Evolutionary conservation across 306 rosid genomes (phyloP).

Genomic region (Geum urbanum): DNA sequence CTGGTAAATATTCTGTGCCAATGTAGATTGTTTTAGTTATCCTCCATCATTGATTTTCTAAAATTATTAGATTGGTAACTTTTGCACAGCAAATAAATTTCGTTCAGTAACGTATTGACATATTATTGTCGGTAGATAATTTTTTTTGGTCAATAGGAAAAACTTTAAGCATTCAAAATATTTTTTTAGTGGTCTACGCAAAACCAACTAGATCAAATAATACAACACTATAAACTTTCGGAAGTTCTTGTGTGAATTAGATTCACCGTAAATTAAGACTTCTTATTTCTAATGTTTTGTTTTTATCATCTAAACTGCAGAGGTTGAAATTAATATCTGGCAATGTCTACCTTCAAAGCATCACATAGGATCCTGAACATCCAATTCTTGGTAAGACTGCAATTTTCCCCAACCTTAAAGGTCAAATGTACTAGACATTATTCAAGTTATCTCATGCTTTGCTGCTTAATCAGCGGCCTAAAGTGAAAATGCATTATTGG

Average conservation of each 20-base stretch:
- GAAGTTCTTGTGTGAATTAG: too few relatives aligned
- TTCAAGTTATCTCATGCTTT: background rate
- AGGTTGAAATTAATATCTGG: background rate
- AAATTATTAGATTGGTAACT: constrained; percentile 8
- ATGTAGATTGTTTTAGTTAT: constrained; percentile 35
- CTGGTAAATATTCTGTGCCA: constrained; percentile 66
- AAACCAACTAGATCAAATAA: too few relatives aligned
- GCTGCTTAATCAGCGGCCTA: constrained; percentile 21
- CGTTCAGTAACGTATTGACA: background rate
- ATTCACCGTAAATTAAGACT: too few relatives aligned
- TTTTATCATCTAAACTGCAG: too few relatives aligned
- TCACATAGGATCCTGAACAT: background rate
- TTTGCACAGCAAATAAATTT: background rate
- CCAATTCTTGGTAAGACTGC: background rate
- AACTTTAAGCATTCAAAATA: too few relatives aligned
- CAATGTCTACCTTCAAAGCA: background rate
- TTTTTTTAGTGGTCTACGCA: too few relatives aligned
- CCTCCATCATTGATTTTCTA: constrained; percentile 22
- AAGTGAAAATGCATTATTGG: constrained; percentile 13
- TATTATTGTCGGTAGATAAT: background rate
- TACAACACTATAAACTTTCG: too few relatives aligned
- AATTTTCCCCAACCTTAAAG: constrained; percentile 8
- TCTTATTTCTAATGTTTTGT: too few relatives aligned
- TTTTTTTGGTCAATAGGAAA: too few relatives aligned
- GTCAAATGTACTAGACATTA: background rate